These are phyloP conservation scores for Calendula officinalis DNA, from an alignment of 129 eudicot genomes.

Conservation along the genomic window DNA sequence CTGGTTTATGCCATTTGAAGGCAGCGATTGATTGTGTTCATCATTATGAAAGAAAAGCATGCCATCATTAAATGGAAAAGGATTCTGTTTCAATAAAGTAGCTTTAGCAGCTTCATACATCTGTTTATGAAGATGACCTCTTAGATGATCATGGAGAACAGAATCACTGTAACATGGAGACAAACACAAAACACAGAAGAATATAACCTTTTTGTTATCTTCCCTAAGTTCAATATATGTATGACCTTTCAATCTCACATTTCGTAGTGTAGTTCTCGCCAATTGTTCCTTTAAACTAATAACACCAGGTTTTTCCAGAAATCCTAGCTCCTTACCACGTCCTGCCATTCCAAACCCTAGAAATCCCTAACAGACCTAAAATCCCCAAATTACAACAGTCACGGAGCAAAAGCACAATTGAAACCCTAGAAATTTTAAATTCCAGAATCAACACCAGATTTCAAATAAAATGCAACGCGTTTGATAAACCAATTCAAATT, in stretches of 20 bases:
- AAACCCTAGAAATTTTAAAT: constrained; percentile 27
- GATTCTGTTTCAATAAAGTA: constrained; percentile 71
- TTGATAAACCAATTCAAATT: not conserved
- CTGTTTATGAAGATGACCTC: constrained; percentile 65
- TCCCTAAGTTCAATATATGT: constrained; percentile 78
- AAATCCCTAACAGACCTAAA: not conserved
- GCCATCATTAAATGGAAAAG: constrained; percentile 94
- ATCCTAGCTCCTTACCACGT: constrained; percentile 51
- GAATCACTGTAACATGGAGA: constrained; percentile 81
- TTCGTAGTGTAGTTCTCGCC: constrained; percentile 50
- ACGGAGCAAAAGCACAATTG: not conserved
- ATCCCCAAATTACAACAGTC: constrained; percentile 6
- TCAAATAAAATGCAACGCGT: not conserved
- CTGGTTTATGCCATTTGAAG: constrained; percentile 10
- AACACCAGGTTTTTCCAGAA: constrained; percentile 20
- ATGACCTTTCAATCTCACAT: constrained; percentile 75
- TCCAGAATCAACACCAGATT: constrained; percentile 15
- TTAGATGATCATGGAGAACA: constrained; percentile 65
- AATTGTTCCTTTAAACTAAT: constrained; percentile 62
- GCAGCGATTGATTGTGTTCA: not conserved
- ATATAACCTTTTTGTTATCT: constrained; percentile 72
- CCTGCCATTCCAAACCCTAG: constrained; percentile 48
- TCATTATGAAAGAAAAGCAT: constrained; percentile 54
- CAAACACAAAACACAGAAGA: constrained; percentile 78
- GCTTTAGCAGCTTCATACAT: constrained; percentile 67